Percentiles rank a stretch among this genome's conserved stretches.
These are phyloP conservation scores for Ruellia speciosa DNA, from an alignment of 305 asterid species.

Conservation along the genomic window DNA sequence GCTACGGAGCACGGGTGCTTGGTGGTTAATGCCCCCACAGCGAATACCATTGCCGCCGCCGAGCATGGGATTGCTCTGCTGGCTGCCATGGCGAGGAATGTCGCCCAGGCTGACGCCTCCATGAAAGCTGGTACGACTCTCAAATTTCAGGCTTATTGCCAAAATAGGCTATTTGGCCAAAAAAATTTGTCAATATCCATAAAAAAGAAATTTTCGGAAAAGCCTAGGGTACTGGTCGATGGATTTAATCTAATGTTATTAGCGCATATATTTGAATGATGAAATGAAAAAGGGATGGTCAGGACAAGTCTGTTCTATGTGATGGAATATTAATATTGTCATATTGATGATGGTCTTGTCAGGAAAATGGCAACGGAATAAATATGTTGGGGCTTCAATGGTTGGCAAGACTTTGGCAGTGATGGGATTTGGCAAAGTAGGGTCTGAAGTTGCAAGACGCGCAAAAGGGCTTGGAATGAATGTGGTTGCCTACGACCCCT, in stretches of 20 bases:
- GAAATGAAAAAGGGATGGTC: too few species aligned
- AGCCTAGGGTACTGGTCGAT: too few species aligned
- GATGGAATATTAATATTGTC: not conserved
- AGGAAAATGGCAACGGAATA: conserved; percentile 85
- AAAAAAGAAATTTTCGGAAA: too few species aligned
- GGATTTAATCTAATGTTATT: too few species aligned
- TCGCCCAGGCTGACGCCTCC: conserved; percentile 95
- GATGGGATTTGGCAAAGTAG: conserved; percentile 96
- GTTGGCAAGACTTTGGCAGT: conserved; percentile 89
- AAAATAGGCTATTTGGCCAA: too few species aligned
- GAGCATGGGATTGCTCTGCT: conserved; percentile 90
- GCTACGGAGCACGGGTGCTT: conserved; percentile 88
- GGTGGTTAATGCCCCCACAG: conserved; percentile 92
- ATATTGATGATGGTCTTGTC: conserved; percentile 3
- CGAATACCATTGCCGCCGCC: conserved; percentile 91
- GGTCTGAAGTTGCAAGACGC: conserved; percentile 92
- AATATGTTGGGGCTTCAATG: conserved; percentile 83
- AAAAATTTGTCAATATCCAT: too few species aligned
- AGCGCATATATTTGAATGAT: too few species aligned
- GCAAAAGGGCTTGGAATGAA: conserved; percentile 95
- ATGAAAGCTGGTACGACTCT: conserved; percentile 76
- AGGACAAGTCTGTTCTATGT: not conserved
- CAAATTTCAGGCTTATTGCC: too few species aligned
- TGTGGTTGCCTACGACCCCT: conserved; percentile 84
- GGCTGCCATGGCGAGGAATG: conserved; percentile 77